phyloP scores from a whole-genome alignment of 139 green algal genomes.

The Chlamydomonas urium region DNA sequence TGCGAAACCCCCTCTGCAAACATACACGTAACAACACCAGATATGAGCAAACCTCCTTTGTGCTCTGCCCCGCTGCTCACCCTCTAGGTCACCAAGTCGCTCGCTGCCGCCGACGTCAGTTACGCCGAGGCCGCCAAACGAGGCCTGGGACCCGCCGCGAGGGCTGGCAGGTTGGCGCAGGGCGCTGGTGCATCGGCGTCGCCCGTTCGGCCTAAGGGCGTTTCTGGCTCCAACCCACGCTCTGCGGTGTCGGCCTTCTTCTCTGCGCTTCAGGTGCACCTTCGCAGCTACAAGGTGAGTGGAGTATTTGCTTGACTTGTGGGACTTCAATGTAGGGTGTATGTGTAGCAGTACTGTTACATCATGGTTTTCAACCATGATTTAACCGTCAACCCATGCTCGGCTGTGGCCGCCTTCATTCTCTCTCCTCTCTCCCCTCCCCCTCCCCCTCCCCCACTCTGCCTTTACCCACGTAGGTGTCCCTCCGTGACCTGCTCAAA shows the following conservation, averaged over 20 bases:
- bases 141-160: neutral
- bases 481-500: slow-evolving; percentile 17
- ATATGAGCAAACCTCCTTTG: too few relatives aligned
- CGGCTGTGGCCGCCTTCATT: neutral
- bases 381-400: neutral
- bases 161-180: neutral
- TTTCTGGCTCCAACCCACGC: neutral
- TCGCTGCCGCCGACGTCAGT: neutral
- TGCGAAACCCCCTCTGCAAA: too few relatives aligned
- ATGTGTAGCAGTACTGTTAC: neutral
- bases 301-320: neutral
- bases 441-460: slow-evolving; percentile 8
- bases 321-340: neutral
- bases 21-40: too few relatives aligned
- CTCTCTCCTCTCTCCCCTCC: neutral
- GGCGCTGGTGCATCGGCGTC: neutral
- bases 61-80: neutral
- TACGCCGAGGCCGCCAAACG: neutral
- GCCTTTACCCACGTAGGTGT: neutral
- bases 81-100: neutral
- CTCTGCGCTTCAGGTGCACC: neutral
- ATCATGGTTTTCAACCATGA: neutral
- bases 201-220: neutral
- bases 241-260: slow-evolving; percentile 3
- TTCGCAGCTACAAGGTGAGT: neutral